Percentiles rank a stretch among this genome's conserved stretches.
phyloP scores from a whole-genome alignment of 2,329 filamentous ascomycete genomes.

The Rasamsonia emersonii region DNA sequence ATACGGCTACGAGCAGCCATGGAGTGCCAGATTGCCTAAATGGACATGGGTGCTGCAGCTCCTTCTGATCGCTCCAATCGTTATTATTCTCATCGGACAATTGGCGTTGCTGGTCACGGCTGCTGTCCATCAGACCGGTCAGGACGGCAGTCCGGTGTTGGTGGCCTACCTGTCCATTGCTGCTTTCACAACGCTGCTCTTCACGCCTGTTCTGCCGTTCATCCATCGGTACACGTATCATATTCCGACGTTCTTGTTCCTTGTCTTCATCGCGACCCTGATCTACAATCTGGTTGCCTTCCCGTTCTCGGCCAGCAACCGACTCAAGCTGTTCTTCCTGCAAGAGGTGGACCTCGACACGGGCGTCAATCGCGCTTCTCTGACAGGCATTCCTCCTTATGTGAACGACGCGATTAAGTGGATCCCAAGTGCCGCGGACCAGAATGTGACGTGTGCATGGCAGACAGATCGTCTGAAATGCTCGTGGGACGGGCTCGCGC shows the following conservation, averaged over 20 bases:
- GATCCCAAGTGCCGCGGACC: constrained; percentile 62
- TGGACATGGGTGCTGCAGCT: constrained; percentile 89
- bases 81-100: constrained; percentile 68
- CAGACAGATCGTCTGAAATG: constrained; percentile 49
- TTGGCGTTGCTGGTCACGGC: constrained; percentile 64
- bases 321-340: constrained; percentile 80
- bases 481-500: constrained; percentile 60
- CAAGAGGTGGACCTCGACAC: constrained; percentile 71
- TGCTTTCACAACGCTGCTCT: constrained; percentile 58
- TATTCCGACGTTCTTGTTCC: constrained; percentile 65
- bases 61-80: constrained; percentile 67
- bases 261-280: constrained; percentile 64
- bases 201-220: constrained; percentile 73
- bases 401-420: constrained; percentile 57
- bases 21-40: constrained; percentile 68
- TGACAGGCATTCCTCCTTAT: constrained; percentile 61
- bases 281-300: constrained; percentile 82
- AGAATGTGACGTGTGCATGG: constrained; percentile 47
- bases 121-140: constrained; percentile 68
- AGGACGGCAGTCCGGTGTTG: constrained; percentile 69
- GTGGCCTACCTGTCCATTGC: constrained; percentile 64
- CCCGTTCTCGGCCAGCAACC: constrained; percentile 71
- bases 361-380: constrained; percentile 59
- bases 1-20: constrained; percentile 70
- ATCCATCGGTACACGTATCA: constrained; percentile 80